These are phyloP conservation scores for Neoascochyta sp. DNA, from an alignment of 2,329 filamentous ascomycete genomes.

Conservation along the genomic window DNA sequence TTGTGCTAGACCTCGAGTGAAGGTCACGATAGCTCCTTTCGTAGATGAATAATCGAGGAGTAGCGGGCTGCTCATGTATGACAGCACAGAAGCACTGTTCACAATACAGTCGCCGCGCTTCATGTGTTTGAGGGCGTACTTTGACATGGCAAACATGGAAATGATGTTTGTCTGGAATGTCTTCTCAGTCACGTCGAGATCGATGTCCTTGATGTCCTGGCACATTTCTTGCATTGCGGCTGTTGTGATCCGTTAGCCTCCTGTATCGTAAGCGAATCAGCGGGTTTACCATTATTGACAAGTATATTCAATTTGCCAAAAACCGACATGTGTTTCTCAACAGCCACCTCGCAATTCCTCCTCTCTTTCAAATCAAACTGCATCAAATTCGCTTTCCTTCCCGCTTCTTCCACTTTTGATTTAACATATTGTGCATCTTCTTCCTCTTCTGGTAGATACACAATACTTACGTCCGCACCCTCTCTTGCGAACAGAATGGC, in stretches of 20 bases:
- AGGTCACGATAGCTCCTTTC: conserved; percentile 71
- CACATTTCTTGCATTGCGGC: conserved; percentile 56
- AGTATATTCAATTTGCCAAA: conserved; percentile 65
- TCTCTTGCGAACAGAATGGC: conserved; percentile 75
- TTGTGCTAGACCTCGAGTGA: conserved; percentile 70
- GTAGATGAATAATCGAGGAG: conserved; percentile 75
- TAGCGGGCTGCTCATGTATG: conserved; percentile 71
- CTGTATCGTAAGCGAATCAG: neutral
- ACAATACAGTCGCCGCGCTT: conserved; percentile 67
- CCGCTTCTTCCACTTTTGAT: conserved; percentile 61
- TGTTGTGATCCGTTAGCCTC: no score
- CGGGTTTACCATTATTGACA: conserved; percentile 15
- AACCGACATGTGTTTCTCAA: conserved; percentile 60
- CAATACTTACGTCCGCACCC: conserved; percentile 67
- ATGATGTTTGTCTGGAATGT: conserved; percentile 72
- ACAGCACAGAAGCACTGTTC: conserved; percentile 77
- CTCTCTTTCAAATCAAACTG: conserved; percentile 57
- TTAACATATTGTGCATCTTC: conserved; percentile 70
- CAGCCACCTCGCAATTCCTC: conserved; percentile 63
- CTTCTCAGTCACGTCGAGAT: conserved; percentile 54
- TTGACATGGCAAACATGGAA: conserved; percentile 71
- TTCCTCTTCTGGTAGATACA: conserved; percentile 70
- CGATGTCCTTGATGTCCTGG: conserved; percentile 51
- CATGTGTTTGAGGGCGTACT: conserved; percentile 71
- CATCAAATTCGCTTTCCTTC: conserved; percentile 47